phyloP scores from a whole-genome alignment of 192 early-diverging fungal species.

The Obelidium mucronatum region DNA sequence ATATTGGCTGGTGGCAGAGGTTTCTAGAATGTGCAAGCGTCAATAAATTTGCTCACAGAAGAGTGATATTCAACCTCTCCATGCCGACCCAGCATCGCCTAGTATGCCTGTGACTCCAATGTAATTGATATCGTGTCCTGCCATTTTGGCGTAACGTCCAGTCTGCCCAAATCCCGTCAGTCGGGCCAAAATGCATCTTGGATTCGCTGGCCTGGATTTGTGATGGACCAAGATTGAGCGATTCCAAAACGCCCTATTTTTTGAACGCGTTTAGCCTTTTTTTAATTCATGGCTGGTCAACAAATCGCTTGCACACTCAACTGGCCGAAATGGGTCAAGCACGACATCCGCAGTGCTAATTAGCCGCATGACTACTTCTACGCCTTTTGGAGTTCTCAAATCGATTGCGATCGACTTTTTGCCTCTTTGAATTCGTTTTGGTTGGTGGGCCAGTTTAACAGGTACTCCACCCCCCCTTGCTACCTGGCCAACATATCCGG shows the following conservation, averaged over 20 bases:
- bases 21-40: constrained; percentile 24
- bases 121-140: constrained; percentile 70
- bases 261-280: not conserved
- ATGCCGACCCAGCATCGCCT: constrained; percentile 51
- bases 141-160: constrained; percentile 40
- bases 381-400: constrained; percentile 58
- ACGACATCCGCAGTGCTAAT: constrained; percentile 64
- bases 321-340: constrained; percentile 71
- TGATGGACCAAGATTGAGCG: constrained; percentile 68
- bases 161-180: constrained; percentile 75
- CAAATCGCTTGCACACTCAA: not conserved
- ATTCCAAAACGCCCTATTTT: constrained; percentile 71
- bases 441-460: not conserved
- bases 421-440: constrained; percentile 50
- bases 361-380: constrained; percentile 52
- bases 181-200: constrained; percentile 63
- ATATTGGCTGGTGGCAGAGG: constrained; percentile 38
- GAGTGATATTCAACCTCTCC: not conserved
- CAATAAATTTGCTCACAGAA: not conserved
- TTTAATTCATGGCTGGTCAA: too few species aligned
- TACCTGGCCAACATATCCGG: constrained; percentile 51
- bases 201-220: constrained; percentile 61
- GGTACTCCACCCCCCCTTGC: too few species aligned
- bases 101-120: constrained; percentile 67
- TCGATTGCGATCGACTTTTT: constrained; percentile 71